Base-by-base conservation (phyloP, 768 basidiomycete genomes). In the Cubamyces lactineus region DNA sequence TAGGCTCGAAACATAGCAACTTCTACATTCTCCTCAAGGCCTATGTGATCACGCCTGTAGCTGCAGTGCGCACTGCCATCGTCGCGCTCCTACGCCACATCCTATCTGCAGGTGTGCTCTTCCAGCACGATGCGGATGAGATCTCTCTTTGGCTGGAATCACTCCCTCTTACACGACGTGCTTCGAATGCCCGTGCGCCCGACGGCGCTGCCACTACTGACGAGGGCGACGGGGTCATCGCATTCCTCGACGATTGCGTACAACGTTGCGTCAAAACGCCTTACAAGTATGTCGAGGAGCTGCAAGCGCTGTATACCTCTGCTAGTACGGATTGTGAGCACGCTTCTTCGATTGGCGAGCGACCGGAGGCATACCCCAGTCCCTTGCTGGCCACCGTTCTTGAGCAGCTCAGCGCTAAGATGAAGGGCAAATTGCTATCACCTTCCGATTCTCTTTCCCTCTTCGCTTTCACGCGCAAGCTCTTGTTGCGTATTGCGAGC, bases 231-330 rank as follows among this genome's bases (percentile, higher is more conserved):
- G 78, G 79, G 45, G 83, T 88, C 26, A 75, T 89, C 17, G 60
- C 74, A 0, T 94, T 97, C 75, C 67, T 97, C 12, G 96, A 98
- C 65, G 93, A 95, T 53, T 96, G 94, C 69, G 80, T 91, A 2
- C 87, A 89, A 59, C 81, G 92, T 17, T 94, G 89, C 66, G 70
- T 88, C 64, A 93, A 90, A 73, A 89, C 88, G 2, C 92, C 94
- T 0, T 91, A 94, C 71, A 83, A 85, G 28, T 98, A 96, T 70
- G 80, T 96, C 55, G 95, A 97, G 67, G 87, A 87, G 23, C 74
- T 87, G 63, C 72, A 80, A 6, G 68, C 73, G 0, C 70, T 85
- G 21, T 42, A n/a, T 66, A 8, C 47, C 45, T 42, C 21, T 61
- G 59, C 21, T 41, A 23, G 42, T 24, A 26, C 40, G 39, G 15